Conservation (phyloP, 2,329 filamentous ascomycete species). For the Verticillium nonalfalfae region DNA sequence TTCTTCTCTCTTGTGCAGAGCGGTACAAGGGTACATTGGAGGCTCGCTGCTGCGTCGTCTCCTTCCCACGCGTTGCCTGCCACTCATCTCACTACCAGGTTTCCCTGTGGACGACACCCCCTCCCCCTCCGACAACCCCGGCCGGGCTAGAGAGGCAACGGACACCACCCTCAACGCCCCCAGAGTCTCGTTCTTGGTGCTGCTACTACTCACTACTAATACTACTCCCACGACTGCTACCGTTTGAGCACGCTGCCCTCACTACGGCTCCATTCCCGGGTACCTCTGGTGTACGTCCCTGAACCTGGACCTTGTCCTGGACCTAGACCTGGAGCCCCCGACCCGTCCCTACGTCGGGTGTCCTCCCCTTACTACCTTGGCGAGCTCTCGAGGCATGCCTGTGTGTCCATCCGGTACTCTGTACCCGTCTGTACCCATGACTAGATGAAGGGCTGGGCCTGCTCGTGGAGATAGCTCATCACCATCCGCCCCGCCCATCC, state of each 20-base stretch:
- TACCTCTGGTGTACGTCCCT: constrained; percentile 1
- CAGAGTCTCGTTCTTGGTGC: not conserved
- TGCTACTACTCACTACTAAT: not conserved
- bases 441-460: constrained; percentile 37
- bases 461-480: constrained; percentile 33
- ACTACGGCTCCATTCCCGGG: not conserved
- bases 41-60: not conserved
- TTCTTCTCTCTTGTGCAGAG: not conserved
- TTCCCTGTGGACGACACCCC: constrained; percentile 13
- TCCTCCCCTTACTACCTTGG: constrained; percentile 13
- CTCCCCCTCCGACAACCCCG: constrained; percentile 4
- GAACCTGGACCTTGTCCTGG: not conserved
- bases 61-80: not conserved
- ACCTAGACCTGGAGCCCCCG: not conserved
- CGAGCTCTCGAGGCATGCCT: constrained; percentile 12
- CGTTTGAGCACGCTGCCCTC: not conserved
- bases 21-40: not conserved
- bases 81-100: constrained; percentile 15
- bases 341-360: not conserved
- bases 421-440: constrained; percentile 21
- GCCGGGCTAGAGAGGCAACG: not conserved
- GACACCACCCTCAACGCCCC: not conserved
- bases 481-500: constrained; percentile 33
- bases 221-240: too few relatives aligned
- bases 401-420: not conserved